Evolutionary conservation across 768 basidiomycete genomes (phyloP).

Genomic region (Suillus discolor): DNA sequence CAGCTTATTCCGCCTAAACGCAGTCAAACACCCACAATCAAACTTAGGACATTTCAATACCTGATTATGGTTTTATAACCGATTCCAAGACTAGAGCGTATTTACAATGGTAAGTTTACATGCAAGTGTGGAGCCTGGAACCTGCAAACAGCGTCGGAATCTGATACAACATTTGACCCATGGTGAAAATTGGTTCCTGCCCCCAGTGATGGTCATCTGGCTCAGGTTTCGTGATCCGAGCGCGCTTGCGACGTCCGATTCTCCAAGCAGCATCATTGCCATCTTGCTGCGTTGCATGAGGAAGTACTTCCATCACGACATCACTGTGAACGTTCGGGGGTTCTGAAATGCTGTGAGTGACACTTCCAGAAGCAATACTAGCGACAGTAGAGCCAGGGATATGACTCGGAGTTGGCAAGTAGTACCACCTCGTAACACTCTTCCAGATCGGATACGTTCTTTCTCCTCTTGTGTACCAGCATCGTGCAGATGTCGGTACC

Average conservation of each 20-base stretch:
- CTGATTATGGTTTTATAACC: too few species aligned
- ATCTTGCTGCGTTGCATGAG: neutral
- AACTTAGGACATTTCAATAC: too few species aligned
- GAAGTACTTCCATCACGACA: neutral
- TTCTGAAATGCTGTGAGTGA: neutral
- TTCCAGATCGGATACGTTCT: conserved; percentile 1
- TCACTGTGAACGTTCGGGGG: neutral
- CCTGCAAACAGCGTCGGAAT: too few species aligned
- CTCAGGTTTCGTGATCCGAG: neutral
- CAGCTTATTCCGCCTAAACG: too few species aligned
- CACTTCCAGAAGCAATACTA: neutral
- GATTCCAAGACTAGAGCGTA: too few species aligned
- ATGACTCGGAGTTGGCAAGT: neutral
- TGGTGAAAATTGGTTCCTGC: too few species aligned
- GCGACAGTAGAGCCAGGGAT: neutral
- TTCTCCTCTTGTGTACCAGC: conserved; percentile 7
- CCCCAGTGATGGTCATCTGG: conserved; percentile 1
- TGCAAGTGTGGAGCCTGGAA: too few species aligned
- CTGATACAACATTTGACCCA: too few species aligned
- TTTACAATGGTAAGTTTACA: too few species aligned
- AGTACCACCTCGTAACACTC: neutral
- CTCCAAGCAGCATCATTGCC: neutral
- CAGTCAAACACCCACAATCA: too few species aligned
- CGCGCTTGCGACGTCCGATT: neutral
- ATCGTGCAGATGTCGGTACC: conserved; percentile 4